Conservation (phyloP, 192 early-diverging fungal species). For the Spizellomyces sp. region DNA sequence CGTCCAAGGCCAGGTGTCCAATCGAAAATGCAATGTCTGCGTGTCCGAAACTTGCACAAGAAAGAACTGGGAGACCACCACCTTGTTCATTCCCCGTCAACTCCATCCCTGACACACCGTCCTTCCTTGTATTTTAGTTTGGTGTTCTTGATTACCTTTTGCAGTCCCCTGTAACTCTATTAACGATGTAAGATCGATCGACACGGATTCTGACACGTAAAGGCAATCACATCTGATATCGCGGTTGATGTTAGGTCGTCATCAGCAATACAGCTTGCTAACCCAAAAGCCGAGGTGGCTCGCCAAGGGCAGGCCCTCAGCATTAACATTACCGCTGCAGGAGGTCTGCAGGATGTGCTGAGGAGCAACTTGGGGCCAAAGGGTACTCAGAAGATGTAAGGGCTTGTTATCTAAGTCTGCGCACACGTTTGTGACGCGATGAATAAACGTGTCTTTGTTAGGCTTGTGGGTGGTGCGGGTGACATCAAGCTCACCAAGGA, state of each 20-base stretch:
- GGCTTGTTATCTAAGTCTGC: not conserved
- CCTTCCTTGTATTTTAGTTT: no score
- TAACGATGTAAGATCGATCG: no score
- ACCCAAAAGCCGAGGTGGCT: conserved; percentile 98
- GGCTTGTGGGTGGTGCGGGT: conserved; percentile 95
- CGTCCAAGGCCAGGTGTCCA: no score
- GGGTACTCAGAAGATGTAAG: conserved; percentile 96
- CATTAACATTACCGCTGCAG: conserved; percentile 94
- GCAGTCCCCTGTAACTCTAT: no score
- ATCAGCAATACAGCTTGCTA: conserved; percentile 90
- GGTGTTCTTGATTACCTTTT: no score
- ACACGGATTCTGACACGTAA: no score
- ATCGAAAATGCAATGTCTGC: no score
- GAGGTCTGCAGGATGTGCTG: conserved; percentile 95
- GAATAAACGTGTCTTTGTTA: conserved; percentile 23
- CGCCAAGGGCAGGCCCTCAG: conserved; percentile 95
- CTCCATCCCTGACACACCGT: no score
- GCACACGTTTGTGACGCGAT: not conserved
- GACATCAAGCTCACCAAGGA: conserved; percentile 98
- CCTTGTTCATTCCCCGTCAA: no score
- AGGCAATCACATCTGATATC: no score
- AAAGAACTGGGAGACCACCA: no score
- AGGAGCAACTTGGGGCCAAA: conserved; percentile 96
- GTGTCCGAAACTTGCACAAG: no score
- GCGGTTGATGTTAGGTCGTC: conserved; percentile 47